phyloP scores from a whole-genome alignment of 2,329 filamentous ascomycete species.

The Cladophialophora exuberans region DNA sequence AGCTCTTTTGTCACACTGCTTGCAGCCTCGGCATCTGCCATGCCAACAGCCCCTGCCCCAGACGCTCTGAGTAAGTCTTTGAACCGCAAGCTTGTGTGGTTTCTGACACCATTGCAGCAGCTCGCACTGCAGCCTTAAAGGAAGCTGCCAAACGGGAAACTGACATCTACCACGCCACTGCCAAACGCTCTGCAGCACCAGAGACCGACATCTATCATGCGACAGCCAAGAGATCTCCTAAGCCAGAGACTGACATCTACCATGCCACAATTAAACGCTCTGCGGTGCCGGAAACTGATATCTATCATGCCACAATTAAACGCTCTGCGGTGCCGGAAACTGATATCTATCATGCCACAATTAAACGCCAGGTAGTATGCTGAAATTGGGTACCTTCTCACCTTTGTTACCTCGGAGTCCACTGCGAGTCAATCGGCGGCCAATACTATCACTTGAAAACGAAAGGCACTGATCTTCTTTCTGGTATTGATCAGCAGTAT shows the following conservation, averaged over 20 bases:
- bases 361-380: too few relatives aligned
- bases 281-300: background rate
- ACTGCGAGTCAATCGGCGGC: too few relatives aligned
- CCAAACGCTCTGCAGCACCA: too few relatives aligned
- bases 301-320: background rate
- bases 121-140: background rate
- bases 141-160: background rate
- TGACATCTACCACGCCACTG: slow-evolving; percentile 2
- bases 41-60: background rate
- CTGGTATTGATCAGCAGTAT: too few relatives aligned
- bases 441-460: too few relatives aligned
- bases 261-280: background rate
- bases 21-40: slow-evolving; percentile 1
- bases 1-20: slow-evolving; percentile 1
- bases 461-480: too few relatives aligned
- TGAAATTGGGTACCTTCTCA: too few relatives aligned
- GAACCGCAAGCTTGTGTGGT: background rate
- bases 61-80: background rate
- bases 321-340: background rate
- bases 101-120: background rate
- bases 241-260: background rate
- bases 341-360: background rate
- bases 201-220: too few relatives aligned
- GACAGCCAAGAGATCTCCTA: background rate
- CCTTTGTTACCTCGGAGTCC: too few relatives aligned